These are phyloP conservation scores for Aspergillus kassunensis DNA, from an alignment of 495 filamentous ascomycete species.

Conservation along the genomic window DNA sequence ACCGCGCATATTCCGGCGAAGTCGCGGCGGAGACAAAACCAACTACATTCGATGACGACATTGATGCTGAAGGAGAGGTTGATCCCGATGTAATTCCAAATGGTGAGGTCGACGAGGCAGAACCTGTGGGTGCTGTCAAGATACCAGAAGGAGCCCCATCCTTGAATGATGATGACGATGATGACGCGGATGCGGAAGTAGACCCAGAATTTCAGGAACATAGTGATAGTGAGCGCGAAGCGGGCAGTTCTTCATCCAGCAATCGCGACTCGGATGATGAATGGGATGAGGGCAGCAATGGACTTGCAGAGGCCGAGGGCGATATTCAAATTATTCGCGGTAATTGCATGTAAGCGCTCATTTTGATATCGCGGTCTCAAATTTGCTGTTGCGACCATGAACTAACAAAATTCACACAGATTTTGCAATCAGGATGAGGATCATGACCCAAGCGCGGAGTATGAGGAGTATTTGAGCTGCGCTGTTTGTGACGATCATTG, in stretches of 20 bases:
- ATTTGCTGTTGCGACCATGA: constrained; percentile 1
- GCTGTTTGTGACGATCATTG: constrained; percentile 81
- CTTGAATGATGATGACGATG: constrained; percentile 41
- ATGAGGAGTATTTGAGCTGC: constrained; percentile 80
- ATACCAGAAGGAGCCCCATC: constrained; percentile 52
- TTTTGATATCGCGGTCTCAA: constrained; percentile 10
- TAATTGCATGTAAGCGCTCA: constrained; percentile 61
- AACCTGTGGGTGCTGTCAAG: constrained; percentile 75
- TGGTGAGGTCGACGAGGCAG: constrained; percentile 45
- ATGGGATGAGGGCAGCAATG: constrained; percentile 61
- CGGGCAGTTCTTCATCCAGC: constrained; percentile 51
- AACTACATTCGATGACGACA: constrained; percentile 26
- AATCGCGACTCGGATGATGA: constrained; percentile 67
- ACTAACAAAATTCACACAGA: constrained; percentile 36
- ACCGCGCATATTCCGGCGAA: constrained; percentile 52
- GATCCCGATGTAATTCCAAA: constrained; percentile 22
- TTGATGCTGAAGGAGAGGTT: constrained; percentile 30
- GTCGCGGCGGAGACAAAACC: constrained; percentile 39
- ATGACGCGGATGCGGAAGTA: constrained; percentile 41
- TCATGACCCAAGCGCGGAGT: constrained; percentile 80
- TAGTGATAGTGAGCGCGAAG: constrained; percentile 41
- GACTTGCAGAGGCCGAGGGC: constrained; percentile 61
- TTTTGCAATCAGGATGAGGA: constrained; percentile 83
- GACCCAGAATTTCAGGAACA: constrained; percentile 40
- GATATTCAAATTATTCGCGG: constrained; percentile 55